phyloP scores from a whole-genome alignment of 1,139 yeast genomes.

The Yamadazyma jaroonii region DNA sequence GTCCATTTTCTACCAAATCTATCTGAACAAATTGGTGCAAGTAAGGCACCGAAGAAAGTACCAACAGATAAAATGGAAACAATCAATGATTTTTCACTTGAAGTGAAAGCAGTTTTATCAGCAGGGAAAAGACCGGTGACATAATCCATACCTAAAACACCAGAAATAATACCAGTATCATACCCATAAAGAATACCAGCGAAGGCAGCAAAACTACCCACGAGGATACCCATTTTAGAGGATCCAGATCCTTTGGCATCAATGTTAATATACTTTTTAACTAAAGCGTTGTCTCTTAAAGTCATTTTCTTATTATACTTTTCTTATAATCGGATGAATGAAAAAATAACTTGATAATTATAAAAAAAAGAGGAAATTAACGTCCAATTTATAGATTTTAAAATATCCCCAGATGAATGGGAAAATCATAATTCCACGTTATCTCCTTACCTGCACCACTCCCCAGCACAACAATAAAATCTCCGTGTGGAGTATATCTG shows the following conservation, averaged over 20 bases:
- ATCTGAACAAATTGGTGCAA: conserved; percentile 55
- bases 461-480: too few relatives aligned
- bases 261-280: conserved; percentile 29
- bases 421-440: not conserved
- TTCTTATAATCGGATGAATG: too few relatives aligned
- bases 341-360: not conserved
- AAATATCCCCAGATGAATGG: not conserved
- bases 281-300: conserved; percentile 28
- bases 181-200: conserved; percentile 71
- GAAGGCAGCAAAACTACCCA: conserved; percentile 51
- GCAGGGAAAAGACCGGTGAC: conserved; percentile 49
- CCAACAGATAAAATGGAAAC: conserved; percentile 69
- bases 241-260: conserved; percentile 48
- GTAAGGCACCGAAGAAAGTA: conserved; percentile 63
- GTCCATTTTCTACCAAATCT: conserved; percentile 51
- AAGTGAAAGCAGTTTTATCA: conserved; percentile 29
- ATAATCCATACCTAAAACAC: conserved; percentile 68
- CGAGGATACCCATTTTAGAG: conserved; percentile 41
- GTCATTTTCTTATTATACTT: conserved; percentile 21
- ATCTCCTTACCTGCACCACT: not conserved
- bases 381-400: not conserved
- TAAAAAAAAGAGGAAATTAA: not conserved
- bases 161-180: conserved; percentile 78
- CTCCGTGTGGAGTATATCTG: not conserved
- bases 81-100: conserved; percentile 58